Evolutionary conservation across 2,329 filamentous ascomycete species (phyloP).

Genomic region (Fonsecaea multimorphosa): DNA sequence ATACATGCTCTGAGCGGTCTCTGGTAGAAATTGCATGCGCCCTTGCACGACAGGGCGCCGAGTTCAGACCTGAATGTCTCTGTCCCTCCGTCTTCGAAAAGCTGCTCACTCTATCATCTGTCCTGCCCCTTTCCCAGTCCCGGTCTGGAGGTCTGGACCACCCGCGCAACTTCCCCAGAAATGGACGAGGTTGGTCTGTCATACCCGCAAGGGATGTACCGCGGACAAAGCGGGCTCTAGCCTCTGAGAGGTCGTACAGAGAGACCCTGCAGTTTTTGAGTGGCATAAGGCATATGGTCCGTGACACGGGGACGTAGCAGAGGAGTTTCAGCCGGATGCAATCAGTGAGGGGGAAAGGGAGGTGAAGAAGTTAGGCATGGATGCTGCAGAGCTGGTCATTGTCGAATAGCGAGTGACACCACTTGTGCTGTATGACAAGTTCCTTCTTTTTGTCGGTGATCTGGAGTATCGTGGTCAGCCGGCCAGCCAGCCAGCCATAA

Average conservation of each 20-base stretch:
- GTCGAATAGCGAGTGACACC: not conserved
- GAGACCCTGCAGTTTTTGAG: not conserved
- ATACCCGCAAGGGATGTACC: not conserved
- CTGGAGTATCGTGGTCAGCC: not conserved
- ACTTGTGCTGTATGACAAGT: not conserved
- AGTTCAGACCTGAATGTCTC: no score
- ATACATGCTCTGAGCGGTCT: not conserved
- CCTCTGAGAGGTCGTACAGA: not conserved
- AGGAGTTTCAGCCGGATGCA: not conserved
- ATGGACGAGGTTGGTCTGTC: not conserved
- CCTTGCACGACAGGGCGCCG: no score
- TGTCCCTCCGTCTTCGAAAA: no score
- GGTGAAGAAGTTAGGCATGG: not conserved
- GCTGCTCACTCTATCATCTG: no score
- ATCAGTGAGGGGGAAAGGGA: not conserved
- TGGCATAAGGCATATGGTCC: not conserved
- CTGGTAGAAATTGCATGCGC: no score
- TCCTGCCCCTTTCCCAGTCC: not conserved
- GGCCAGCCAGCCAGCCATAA: no score
- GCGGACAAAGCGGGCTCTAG: not conserved
- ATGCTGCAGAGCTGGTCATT: not conserved
- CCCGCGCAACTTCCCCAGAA: not conserved
- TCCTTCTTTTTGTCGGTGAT: not conserved
- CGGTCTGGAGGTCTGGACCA: not conserved
- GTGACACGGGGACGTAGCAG: not conserved